A percentile compares a stretch with the other conserved stretches of the same genome.
Evolutionary conservation across 192 early-diverging fungal genomes (phyloP).

Genomic region (Rhizoclosmatium globosum): DNA sequence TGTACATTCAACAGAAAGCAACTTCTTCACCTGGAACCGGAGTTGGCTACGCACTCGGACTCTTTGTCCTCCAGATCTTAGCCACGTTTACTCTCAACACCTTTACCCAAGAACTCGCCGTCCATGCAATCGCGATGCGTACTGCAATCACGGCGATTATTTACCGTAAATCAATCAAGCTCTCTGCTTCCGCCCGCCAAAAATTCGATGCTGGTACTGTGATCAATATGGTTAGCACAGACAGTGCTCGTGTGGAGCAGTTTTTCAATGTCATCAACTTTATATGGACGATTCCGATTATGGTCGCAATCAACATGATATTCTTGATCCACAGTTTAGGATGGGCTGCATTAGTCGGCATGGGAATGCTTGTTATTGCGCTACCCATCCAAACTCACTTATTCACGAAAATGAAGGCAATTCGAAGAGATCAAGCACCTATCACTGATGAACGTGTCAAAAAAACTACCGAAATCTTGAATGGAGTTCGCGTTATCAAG

Average conservation of each 20-base stretch:
- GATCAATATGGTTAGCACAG: constrained; percentile 31
- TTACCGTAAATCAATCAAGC: constrained; percentile 65
- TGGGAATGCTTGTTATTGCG: constrained; percentile 16
- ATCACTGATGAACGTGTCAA: constrained; percentile 70
- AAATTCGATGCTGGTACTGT: constrained; percentile 45
- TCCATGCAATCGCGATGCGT: constrained; percentile 49
- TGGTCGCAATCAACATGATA: constrained; percentile 10
- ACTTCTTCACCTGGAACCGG: not conserved
- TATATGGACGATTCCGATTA: constrained; percentile 12
- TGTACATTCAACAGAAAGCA: constrained; percentile 24
- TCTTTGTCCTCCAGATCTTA: constrained; percentile 20
- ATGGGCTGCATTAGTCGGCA: constrained; percentile 17
- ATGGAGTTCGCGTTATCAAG: constrained; percentile 80
- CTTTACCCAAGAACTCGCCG: constrained; percentile 6
- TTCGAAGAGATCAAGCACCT: constrained; percentile 9
- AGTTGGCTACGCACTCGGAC: constrained; percentile 11
- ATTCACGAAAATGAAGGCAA: constrained; percentile 13
- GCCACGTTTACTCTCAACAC: not conserved
- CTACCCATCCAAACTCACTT: constrained; percentile 26
- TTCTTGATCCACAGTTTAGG: constrained; percentile 22
- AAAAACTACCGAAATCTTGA: constrained; percentile 77
- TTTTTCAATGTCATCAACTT: constrained; percentile 15
- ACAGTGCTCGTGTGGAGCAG: constrained; percentile 29
- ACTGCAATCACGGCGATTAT: constrained; percentile 57
- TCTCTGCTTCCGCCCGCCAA: constrained; percentile 60